Base-by-base conservation (phyloP, 1,139 yeast genomes). In the Suhomyces bribrorum region DNA sequence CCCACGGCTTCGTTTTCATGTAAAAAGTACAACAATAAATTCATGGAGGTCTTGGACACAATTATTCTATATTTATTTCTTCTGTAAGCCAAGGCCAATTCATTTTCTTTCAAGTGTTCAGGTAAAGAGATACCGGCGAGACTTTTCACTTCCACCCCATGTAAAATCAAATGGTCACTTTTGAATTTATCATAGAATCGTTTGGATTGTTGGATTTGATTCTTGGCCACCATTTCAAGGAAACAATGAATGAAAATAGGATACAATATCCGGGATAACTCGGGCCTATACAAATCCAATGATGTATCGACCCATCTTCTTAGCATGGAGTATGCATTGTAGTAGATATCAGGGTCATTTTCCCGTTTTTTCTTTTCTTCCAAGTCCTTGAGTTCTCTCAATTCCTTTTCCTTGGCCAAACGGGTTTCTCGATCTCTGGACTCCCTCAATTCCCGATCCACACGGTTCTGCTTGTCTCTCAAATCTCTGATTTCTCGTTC, bases 1-100 rank as follows among this genome's bases (percentile, higher is more conserved):
- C 97, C 97, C 37, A 83, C 83, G 7, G 87, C 86, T 62, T 89
- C 97, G 56, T 88, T 87, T 56, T 92, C 97, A 58, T 88, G 95
- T 41, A 94, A 66, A 52, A 89, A 92, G 59, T 87, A 87, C 37
- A 94, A 69, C 49, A 92, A 73, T 49, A 92, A 68, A 56, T 89
- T 94, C 54, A 92, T 75, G 4, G 96, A 81, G 0, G 97, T 89
- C 47, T 86, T 83, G 11, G 96, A 85, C 31, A 92, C 82, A 33
- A 80, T 76, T 16, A 92, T 72, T 40, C 80, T 73, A 62, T 89
- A 92, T 56, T 86, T 84, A 64, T 85, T 80, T 30, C 74, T 69
- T 48, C 86, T 70, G 62, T 84, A 90, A 7, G 85, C 79, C 52
- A 79, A 75, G 2, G 97, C 95, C 50, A 86, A 71, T 43, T 81